phyloP scores from a whole-genome alignment of 345 rosid species.

The Murraya koenigii region DNA sequence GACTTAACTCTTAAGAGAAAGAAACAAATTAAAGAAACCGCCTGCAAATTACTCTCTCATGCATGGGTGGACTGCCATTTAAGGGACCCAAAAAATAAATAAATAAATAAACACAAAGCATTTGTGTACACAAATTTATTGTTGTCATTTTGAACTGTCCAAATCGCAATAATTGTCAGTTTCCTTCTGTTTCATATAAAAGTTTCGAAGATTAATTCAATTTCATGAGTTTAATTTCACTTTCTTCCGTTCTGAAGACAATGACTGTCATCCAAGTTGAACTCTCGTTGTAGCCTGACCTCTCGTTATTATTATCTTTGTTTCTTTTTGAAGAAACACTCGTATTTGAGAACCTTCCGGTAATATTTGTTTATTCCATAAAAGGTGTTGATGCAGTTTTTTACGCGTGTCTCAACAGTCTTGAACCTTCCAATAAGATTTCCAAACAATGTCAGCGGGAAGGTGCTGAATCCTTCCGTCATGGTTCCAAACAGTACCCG shows the following conservation, averaged over 20 bases:
- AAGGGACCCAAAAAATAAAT: neutral
- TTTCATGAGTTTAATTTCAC: neutral
- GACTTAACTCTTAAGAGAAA: neutral
- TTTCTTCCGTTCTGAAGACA: neutral
- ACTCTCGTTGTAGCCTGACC: neutral
- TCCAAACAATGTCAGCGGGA: no score
- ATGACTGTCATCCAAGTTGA: neutral
- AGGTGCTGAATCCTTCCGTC: no score
- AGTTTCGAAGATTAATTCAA: neutral
- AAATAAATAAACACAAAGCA: neutral
- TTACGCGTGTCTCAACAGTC: no score
- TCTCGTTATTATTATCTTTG: neutral
- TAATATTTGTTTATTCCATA: neutral
- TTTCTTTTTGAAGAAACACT: neutral
- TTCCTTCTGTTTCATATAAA: neutral
- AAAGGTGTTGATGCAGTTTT: no score
- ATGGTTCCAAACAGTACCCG: no score
- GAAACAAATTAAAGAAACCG: neutral
- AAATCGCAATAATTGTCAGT: neutral
- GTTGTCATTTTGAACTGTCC: neutral
- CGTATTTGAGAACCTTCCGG: neutral
- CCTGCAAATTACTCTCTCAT: neutral
- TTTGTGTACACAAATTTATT: neutral
- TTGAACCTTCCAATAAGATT: no score
- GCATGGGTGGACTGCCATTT: neutral